A percentile compares a stretch with the other conserved stretches of the same genome.
Conservation (phyloP, 1,284 basidiomycete species). For the Malassezia arunalokei region DNA sequence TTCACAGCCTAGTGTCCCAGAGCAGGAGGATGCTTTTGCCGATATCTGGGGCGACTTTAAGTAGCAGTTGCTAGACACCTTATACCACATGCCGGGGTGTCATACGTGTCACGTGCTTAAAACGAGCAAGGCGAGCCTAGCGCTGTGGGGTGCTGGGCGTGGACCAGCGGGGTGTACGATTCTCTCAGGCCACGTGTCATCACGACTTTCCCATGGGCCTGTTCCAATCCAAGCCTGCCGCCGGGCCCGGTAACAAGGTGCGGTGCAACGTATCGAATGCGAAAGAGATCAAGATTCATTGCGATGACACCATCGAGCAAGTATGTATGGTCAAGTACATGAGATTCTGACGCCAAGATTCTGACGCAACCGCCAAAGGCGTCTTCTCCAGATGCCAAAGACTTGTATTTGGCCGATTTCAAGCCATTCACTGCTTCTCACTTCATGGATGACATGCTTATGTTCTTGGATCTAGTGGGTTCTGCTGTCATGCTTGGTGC, state of each 20-base stretch:
- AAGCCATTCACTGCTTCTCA: slow-evolving; percentile 34
- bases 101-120: no score
- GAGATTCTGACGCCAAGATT: slow-evolving; percentile 1
- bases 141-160: no score
- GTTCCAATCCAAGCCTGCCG: neutral
- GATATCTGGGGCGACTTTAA: slow-evolving; percentile 45
- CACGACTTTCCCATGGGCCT: neutral
- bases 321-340: slow-evolving; percentile 5
- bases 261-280: slow-evolving; percentile 2
- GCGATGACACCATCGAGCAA: slow-evolving; percentile 12
- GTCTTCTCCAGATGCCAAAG: neutral
- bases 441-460: slow-evolving; percentile 28
- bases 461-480: slow-evolving; percentile 26
- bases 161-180: no score
- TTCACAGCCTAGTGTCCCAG: neutral
- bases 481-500: slow-evolving; percentile 37
- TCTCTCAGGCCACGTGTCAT: no score
- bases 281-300: slow-evolving; percentile 11
- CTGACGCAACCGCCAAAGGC: slow-evolving; percentile 2
- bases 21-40: slow-evolving; percentile 35
- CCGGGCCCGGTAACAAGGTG: neutral
- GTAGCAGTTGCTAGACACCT: slow-evolving; percentile 7
- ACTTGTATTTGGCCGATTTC: slow-evolving; percentile 12
- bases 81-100: no score
- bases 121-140: no score